These are phyloP conservation scores for Aspergillus sp. DNA, from an alignment of 2,329 filamentous ascomycete genomes.

Conservation along the genomic window DNA sequence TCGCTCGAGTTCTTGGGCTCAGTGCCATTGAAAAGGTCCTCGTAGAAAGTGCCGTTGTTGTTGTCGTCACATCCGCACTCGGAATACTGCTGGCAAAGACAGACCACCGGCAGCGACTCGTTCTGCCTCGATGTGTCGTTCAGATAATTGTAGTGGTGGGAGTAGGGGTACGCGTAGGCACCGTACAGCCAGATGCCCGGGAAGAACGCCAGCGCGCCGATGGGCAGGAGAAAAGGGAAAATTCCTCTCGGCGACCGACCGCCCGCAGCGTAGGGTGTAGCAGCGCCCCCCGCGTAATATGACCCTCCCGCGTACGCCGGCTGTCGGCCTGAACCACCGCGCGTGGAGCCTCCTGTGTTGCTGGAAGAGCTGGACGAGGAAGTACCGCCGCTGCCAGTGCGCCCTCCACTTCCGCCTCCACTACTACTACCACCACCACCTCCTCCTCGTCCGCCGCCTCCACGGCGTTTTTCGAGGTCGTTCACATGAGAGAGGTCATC, in stretches of 20 bases:
- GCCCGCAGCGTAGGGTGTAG: constrained; percentile 50
- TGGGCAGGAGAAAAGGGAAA: constrained; percentile 47
- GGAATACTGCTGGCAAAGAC: constrained; percentile 53
- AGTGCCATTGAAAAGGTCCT: constrained; percentile 42
- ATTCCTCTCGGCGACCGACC: constrained; percentile 47
- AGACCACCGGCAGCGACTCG: constrained; percentile 52
- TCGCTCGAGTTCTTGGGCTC: constrained; percentile 37
- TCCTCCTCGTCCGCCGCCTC: constrained; percentile 44
- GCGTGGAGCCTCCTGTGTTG: constrained; percentile 31
- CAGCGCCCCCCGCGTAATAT: constrained; percentile 56
- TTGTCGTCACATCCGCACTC: constrained; percentile 59
- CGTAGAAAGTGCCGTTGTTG: constrained; percentile 42
- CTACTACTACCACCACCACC: constrained; percentile 21
- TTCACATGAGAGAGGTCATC: constrained; percentile 16
- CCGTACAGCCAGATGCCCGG: constrained; percentile 56
- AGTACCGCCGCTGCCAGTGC: constrained; percentile 20
- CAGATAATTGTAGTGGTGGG: constrained; percentile 47
- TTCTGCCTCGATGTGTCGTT: constrained; percentile 46
- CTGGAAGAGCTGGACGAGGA: constrained; percentile 17
- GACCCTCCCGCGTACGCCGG: constrained; percentile 49
- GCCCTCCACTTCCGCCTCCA: constrained; percentile 16
- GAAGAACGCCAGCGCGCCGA: constrained; percentile 47
- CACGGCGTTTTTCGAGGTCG: constrained; percentile 49
- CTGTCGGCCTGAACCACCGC: constrained; percentile 39
- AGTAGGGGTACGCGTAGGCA: constrained; percentile 55